These are phyloP conservation scores for Cercophora newfieldiana DNA, from an alignment of 495 filamentous ascomycete species.

Conservation along the genomic window DNA sequence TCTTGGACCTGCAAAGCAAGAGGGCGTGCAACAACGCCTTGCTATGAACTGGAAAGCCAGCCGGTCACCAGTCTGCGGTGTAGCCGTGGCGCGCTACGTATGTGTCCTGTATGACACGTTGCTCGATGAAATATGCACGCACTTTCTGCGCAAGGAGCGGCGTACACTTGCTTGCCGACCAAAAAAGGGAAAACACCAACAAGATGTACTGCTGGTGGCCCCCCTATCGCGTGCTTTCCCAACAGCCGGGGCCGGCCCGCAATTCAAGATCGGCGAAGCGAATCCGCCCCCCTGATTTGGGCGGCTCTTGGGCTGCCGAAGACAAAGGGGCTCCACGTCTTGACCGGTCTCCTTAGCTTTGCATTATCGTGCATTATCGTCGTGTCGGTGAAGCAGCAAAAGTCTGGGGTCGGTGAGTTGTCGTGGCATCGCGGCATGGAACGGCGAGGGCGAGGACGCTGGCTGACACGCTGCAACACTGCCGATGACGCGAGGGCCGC, in stretches of 20 bases:
- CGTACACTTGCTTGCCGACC: not conserved
- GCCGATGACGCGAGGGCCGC: slow-evolving; percentile 26
- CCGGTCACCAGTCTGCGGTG: not conserved
- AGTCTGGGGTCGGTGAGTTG: slow-evolving; percentile 30
- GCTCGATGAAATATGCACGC: slow-evolving; percentile 14
- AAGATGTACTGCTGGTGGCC: slow-evolving; percentile 1
- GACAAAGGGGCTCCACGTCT: slow-evolving; percentile 24
- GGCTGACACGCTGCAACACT: slow-evolving; percentile 11
- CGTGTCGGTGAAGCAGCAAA: slow-evolving; percentile 28
- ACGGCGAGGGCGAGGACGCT: not conserved
- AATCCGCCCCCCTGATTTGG: slow-evolving; percentile 15
- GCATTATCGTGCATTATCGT: slow-evolving; percentile 35
- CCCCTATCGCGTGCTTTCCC: slow-evolving; percentile 21
- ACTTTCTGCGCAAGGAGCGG: not conserved
- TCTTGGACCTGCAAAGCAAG: not conserved
- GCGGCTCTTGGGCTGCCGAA: slow-evolving; percentile 11
- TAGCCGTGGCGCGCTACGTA: not conserved
- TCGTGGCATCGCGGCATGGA: slow-evolving; percentile 30
- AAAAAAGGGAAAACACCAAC: not conserved
- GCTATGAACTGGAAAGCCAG: not conserved
- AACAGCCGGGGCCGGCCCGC: slow-evolving; percentile 24
- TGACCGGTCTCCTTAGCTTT: slow-evolving; percentile 33
- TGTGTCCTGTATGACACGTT: slow-evolving; percentile 25
- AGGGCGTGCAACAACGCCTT: not conserved
- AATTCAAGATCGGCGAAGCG: slow-evolving; percentile 22